phyloP scores from a whole-genome alignment of 1,139 yeast genomes.

The Sugiyamaella sp. region DNA sequence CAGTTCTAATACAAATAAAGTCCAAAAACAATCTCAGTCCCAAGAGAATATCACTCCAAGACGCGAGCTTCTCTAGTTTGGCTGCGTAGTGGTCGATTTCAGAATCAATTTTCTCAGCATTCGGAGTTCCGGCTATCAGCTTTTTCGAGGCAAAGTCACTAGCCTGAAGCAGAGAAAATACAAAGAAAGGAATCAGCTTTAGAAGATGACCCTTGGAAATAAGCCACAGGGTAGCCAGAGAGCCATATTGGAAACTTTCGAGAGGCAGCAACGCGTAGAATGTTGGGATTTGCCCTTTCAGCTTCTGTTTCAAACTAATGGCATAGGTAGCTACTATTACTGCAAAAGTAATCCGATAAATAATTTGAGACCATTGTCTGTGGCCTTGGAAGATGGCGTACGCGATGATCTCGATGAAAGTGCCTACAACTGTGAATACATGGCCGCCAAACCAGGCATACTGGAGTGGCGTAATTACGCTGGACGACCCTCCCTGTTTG shows the following conservation, averaged over 20 bases:
- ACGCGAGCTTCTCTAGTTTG: slow-evolving; percentile 64
- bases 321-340: slow-evolving; percentile 76
- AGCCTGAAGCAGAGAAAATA: slow-evolving; percentile 72
- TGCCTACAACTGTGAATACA: slow-evolving; percentile 25
- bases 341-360: slow-evolving; percentile 63
- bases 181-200: slow-evolving; percentile 63
- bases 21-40: slow-evolving; percentile 52
- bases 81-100: slow-evolving; percentile 61
- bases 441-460: slow-evolving; percentile 32
- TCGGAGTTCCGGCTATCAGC: slow-evolving; percentile 60
- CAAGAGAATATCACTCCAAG: slow-evolving; percentile 65
- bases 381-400: slow-evolving; percentile 31
- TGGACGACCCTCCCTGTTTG: no score
- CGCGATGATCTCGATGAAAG: slow-evolving; percentile 27
- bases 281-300: slow-evolving; percentile 41
- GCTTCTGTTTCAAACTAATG: slow-evolving; percentile 62
- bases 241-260: slow-evolving; percentile 64
- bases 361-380: slow-evolving; percentile 32
- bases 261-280: slow-evolving; percentile 49
- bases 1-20: slow-evolving; percentile 60
- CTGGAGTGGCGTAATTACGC: slow-evolving; percentile 17
- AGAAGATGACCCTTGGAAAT: slow-evolving; percentile 53
- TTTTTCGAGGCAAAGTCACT: slow-evolving; percentile 61
- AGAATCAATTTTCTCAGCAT: slow-evolving; percentile 46
- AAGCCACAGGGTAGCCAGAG: slow-evolving; percentile 60